Evolutionary conservation across 2,329 filamentous ascomycete species (phyloP), one percentile per base, ranked within the genome.

Genomic region (Trichoderma koningii): DNA sequence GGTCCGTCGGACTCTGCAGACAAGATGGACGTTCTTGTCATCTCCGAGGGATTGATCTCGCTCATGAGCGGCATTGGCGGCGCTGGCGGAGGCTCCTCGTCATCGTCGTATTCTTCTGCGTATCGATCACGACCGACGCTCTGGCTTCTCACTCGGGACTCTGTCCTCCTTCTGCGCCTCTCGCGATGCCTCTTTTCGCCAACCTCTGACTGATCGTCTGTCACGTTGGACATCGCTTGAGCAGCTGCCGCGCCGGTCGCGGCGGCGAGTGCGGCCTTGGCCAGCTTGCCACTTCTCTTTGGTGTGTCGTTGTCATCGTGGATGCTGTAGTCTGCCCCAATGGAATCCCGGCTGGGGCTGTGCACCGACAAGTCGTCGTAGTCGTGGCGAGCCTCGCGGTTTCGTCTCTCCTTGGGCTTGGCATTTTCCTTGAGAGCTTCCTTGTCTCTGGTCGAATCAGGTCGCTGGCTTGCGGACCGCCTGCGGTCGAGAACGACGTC

Each of bases 1-100:
- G 91, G 89, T 59, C 87, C 82, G 68, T 92, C 91, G 0, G 91
- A 91, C 30, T 90, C 88, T 34, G 91, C 90, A 5, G 93, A 95
- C 19, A 95, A 78, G 62, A 98, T 91, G 0, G 94, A 97, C 17
- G 90, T 90, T 70, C 94, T 85, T 0, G 94, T 98, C 63, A 97
- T 77, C 59, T 97, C 93, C 0, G 94, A 96, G 48, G 90, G 87
- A 69, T 91, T 90, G 65, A 96, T 86, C 64, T 92, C 91, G 76
- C 93, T 97, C 76, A 90, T 89, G 68, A 97, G 83, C 3, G 94
- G 94, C 89, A 97, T 92, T 6, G 91, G 91, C 7, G 93, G 89
- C 5, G 78, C 76, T 10, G 81, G 81, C 15, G 91, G 55, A 64
- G 64, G 66, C 21, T 87, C 81, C 59, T 86, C 83, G n/a, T 87